phyloP scores from a whole-genome alignment of 108 stramenopile species.

The Cylindrotheca fusiformis region DNA sequence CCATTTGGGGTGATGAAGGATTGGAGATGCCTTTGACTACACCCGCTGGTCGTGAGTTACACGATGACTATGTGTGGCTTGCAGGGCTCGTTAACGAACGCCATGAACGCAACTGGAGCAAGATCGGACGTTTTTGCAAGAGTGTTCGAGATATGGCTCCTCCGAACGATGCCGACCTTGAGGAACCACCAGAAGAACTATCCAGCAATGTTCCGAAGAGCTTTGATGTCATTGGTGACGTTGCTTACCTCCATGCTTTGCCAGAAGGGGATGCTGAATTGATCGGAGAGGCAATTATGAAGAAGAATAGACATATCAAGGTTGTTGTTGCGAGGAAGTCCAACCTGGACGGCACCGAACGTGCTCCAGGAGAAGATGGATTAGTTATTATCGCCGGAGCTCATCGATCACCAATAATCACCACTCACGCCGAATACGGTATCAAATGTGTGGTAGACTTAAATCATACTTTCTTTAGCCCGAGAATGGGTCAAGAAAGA shows the following conservation, averaged over 20 bases:
- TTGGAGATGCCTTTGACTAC: slow-evolving; percentile 84
- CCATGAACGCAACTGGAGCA: slow-evolving; percentile 82
- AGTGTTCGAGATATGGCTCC: slow-evolving; percentile 39
- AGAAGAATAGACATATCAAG: slow-evolving; percentile 75
- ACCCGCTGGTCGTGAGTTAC: slow-evolving; percentile 17
- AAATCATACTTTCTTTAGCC: slow-evolving; percentile 78
- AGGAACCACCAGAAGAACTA: slow-evolving; percentile 19
- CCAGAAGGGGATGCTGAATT: slow-evolving; percentile 49
- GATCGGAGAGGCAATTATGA: slow-evolving; percentile 70
- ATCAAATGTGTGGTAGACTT: slow-evolving; percentile 86
- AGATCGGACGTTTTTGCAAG: slow-evolving; percentile 78
- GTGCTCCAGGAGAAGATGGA: slow-evolving; percentile 64
- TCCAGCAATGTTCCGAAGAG: slow-evolving; percentile 35
- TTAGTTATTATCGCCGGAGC: slow-evolving; percentile 67
- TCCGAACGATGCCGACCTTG: slow-evolving; percentile 19
- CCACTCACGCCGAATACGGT: slow-evolving; percentile 78
- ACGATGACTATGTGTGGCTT: slow-evolving; percentile 49
- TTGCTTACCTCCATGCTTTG: slow-evolving; percentile 69
- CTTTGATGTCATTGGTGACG: slow-evolving; percentile 82
- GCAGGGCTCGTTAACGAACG: slow-evolving; percentile 76
- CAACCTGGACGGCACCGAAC: slow-evolving; percentile 50
- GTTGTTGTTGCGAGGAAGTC: slow-evolving; percentile 46
- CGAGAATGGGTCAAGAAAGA: slow-evolving; percentile 82
- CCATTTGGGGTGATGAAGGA: slow-evolving; percentile 89
- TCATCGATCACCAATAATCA: slow-evolving; percentile 62